phyloP scores from a whole-genome alignment of 306 rosid species.

The Malus asiatica region DNA sequence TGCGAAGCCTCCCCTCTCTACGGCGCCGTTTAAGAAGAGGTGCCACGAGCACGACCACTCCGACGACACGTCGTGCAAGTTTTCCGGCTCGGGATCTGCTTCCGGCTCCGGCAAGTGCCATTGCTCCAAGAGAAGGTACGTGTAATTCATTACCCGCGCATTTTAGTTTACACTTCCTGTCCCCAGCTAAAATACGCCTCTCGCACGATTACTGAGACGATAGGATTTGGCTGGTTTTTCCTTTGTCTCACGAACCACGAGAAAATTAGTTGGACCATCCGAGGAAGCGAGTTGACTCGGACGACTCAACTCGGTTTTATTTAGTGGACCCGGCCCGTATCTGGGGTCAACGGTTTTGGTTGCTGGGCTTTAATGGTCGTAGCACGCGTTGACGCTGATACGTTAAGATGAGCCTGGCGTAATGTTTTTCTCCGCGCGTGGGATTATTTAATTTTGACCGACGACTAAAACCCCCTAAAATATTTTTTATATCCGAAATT shows the following conservation, averaged over 20 bases:
- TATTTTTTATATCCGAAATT: not conserved
- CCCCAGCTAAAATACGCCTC: not conserved
- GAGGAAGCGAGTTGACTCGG: not conserved
- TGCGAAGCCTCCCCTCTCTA: constrained; percentile 57
- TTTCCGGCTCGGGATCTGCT: constrained; percentile 44
- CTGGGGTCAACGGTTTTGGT: constrained; percentile 38
- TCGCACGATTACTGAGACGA: not conserved
- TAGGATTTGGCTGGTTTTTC: not conserved
- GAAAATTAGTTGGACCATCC: not conserved
- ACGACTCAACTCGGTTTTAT: not conserved
- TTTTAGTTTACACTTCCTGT: not conserved
- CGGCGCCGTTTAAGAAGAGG: constrained; percentile 46
- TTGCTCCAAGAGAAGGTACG: constrained; percentile 76
- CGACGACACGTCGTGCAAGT: constrained; percentile 45
- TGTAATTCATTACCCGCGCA: not conserved
- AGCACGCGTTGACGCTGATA: constrained; percentile 44
- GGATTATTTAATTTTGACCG: constrained; percentile 1
- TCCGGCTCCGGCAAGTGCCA: constrained; percentile 72
- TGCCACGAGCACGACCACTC: constrained; percentile 66
- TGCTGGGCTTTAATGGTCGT: constrained; percentile 3
- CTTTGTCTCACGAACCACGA: not conserved
- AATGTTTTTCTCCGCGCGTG: not conserved
- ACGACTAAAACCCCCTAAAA: not conserved
- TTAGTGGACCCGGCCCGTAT: not conserved
- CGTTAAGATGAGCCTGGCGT: not conserved